Evolutionary conservation across 306 rosid genomes (phyloP).

Genomic region (Glycine tomentella): DNA sequence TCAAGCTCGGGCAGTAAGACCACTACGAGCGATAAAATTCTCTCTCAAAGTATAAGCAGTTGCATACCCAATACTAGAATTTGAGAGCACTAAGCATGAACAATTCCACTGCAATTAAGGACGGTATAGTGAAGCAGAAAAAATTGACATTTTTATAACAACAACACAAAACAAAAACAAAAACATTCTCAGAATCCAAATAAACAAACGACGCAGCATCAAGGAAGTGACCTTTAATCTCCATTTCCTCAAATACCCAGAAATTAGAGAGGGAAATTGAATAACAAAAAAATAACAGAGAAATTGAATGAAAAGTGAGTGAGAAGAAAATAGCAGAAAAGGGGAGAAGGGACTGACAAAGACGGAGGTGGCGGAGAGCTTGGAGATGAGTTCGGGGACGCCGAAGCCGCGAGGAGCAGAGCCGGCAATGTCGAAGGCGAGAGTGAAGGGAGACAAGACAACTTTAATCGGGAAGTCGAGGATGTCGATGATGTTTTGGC

Average conservation of each 20-base stretch:
- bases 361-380: conserved; percentile 84
- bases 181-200: not conserved
- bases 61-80: not conserved
- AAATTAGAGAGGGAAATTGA: not conserved
- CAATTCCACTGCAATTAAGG: not conserved
- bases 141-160: not conserved
- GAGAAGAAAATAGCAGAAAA: not conserved
- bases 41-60: too few species aligned
- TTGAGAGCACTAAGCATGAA: not conserved
- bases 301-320: not conserved
- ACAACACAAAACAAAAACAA: not conserved
- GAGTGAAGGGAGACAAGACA: conserved; percentile 78
- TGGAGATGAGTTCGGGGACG: conserved; percentile 88
- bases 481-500: conserved; percentile 72
- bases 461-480: conserved; percentile 80
- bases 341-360: conserved; percentile 64
- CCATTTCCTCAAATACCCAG: conserved; percentile 20
- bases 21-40: too few species aligned
- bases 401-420: conserved; percentile 97
- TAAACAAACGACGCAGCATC: not conserved
- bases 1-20: too few species aligned
- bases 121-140: not conserved
- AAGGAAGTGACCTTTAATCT: not conserved
- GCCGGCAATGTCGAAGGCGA: conserved; percentile 85
- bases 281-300: not conserved